Evolutionary conservation across 1,139 yeast genomes (phyloP), one percentile per base, ranked within the genome.

Genomic region (Sugiyamaella pinicola): DNA sequence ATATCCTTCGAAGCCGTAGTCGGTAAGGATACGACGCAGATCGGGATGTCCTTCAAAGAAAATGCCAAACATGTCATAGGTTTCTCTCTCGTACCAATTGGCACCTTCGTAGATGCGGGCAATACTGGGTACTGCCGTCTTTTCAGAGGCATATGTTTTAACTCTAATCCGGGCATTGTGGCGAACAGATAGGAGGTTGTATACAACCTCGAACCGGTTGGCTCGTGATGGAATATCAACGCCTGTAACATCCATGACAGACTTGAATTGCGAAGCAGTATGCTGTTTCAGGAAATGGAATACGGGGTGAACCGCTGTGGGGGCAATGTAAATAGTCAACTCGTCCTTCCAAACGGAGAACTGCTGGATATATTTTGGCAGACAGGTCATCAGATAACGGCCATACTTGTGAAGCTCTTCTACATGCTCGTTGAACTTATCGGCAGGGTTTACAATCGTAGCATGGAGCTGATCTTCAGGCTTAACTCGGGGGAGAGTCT

Each of bases 261-360:
- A 70, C 71, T 86, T 88, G 75, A 81, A 88, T 73, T 88, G 95
- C 18, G 90, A 78, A 4, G 95, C 77, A 17, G 93, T 84, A 73
- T 88, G 96, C 69, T 87, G 80, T 66, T 81, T 83, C 69, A 88
- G 77, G 66, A 85, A 88, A 18, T 80, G 72, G 72, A 85, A 72
- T 53, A 83, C 83, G 28, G 91, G 95, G 61, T 83, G 74, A 53
- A 88, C 71, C 2, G 90, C 93, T 22, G 80, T 71, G 47, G 96
- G 96, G 2, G 91, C 87, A 56, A 86, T 81, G 69, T 83, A 85
- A 54, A 88, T 70, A 45, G 87, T 81, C 68, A 88, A 80, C 72
- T 88, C 96, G 69, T 88, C 96, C 72, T 88, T 88, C 96, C 96
- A 88, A 52, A 88, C 96, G 12, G 88, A 78, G 64, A 87, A 88